Evolutionary conservation across 148 eudicot species (phyloP), one percentile per base, ranked within the genome.

Genomic region (Diospyros lotus): DNA sequence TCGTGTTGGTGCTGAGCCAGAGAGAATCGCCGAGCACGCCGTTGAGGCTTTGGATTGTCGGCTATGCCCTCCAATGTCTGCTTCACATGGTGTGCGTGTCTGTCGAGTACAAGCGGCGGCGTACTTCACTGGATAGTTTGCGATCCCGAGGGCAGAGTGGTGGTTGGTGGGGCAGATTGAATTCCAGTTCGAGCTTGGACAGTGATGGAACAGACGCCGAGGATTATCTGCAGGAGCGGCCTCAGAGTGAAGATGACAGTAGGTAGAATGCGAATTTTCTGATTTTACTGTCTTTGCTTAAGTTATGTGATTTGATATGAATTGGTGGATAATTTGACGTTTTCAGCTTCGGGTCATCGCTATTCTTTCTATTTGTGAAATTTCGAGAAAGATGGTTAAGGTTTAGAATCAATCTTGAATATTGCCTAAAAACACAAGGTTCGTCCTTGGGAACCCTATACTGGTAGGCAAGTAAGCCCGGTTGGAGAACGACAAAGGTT

Each of bases 21-120:
- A 64, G 78, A 1, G 97, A 90, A 71, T 13, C 67, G 18, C 79
- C 93, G n/a, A 9, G 67, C 64, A 80, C 82, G 83, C 97, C 95
- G 55, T 61, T 93, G 58, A 79, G 97, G 90, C 58, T 90, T 28
- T 93, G 97, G 97, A 77, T 93, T 10, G 78, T 80, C 4, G 97
- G 95, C 5, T 89, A 93, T 64, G 89, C 81, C 2, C n/a, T 82
- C 13, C 89, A 87, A 84, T 87, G 97, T 78, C 62, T 86, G 56
- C 71, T 93, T 48, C 98, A 94, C 68, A 90, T 91, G 89, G 84
- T 82, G 71, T 91, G 93, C 79, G 95, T 90, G 45, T 63, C 74
- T 4, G 44, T 85, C 46, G 93, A 89, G 87, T 87, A 83, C 62
- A 76, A 64, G 77, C 61, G 81, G 75, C 42, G 93, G 52, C 69